A percentile compares a stretch with the other conserved stretches of the same genome.
These are phyloP conservation scores for Starmerella vaccinii DNA, from an alignment of 805 yeast genomes.

Conservation along the genomic window DNA sequence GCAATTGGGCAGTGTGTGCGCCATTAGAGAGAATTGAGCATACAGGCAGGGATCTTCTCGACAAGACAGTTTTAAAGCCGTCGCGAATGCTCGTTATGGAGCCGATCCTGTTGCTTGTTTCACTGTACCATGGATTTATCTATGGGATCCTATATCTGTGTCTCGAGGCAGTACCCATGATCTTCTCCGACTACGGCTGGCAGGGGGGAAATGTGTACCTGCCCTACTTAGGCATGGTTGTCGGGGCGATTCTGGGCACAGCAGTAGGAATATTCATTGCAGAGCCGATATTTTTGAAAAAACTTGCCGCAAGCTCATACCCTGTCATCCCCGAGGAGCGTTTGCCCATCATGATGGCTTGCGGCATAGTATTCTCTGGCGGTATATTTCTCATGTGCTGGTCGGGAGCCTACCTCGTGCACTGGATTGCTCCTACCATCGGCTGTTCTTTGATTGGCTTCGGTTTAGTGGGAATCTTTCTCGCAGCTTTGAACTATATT, in stretches of 20 bases:
- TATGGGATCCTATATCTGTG: slow-evolving; percentile 36
- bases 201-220: slow-evolving; percentile 51
- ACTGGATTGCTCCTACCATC: slow-evolving; percentile 49
- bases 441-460: slow-evolving; percentile 43
- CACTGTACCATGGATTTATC: slow-evolving; percentile 34
- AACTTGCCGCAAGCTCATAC: slow-evolving; percentile 41
- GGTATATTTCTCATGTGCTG: slow-evolving; percentile 83
- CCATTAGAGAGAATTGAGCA: slow-evolving; percentile 40
- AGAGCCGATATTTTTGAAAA: slow-evolving; percentile 44
- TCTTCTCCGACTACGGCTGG: slow-evolving; percentile 37
- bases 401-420: slow-evolving; percentile 71
- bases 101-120: slow-evolving; percentile 32
- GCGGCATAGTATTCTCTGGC: slow-evolving; percentile 57
- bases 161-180: slow-evolving; percentile 33
- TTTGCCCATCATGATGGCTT: slow-evolving; percentile 64
- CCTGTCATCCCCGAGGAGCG: slow-evolving; percentile 71
- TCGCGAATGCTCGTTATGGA: slow-evolving; percentile 31
- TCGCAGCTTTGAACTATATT: slow-evolving; percentile 49
- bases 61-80: slow-evolving; percentile 28
- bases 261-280: slow-evolving; percentile 38
- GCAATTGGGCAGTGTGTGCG: slow-evolving; percentile 75
- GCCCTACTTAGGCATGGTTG: slow-evolving; percentile 66
- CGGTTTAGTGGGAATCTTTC: slow-evolving; percentile 47
- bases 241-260: slow-evolving; percentile 58
- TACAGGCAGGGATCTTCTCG: slow-evolving; percentile 34